Conservation (phyloP, 139 green algal genomes). For the Closterium sp. region DNA sequence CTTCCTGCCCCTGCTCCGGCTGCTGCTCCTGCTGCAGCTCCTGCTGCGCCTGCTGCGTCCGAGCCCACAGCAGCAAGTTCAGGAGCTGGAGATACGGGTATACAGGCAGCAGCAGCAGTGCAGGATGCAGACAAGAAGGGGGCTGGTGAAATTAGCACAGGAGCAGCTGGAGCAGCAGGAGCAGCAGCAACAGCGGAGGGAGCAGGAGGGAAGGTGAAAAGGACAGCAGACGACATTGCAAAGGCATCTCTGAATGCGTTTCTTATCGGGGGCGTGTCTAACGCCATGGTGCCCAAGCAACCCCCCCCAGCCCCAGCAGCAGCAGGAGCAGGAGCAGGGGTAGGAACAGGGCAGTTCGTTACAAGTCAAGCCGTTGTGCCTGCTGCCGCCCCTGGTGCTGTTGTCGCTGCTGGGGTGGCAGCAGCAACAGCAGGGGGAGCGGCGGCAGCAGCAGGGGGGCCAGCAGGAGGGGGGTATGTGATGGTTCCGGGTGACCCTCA, state of each 20-base stretch:
- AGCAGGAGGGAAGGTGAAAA: background rate
- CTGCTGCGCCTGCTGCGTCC: background rate
- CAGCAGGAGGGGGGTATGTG: conserved; percentile 8
- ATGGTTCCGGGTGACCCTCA: background rate
- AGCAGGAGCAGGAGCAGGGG: background rate
- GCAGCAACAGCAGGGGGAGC: background rate
- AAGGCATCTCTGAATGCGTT: background rate
- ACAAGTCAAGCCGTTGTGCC: background rate
- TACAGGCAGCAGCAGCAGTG: background rate
- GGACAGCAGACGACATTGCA: background rate
- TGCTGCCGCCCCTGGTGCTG: background rate
- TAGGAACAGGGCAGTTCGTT: background rate
- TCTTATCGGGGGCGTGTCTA: background rate
- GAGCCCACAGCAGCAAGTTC: background rate
- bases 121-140: background rate
- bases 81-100: background rate
- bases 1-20: background rate
- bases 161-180: background rate
- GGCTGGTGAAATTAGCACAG: background rate
- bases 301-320: background rate
- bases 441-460: background rate
- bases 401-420: background rate
- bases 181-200: background rate
- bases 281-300: background rate
- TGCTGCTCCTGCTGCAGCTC: background rate